These are phyloP conservation scores for Fusarium heterosporum DNA, from an alignment of 2,329 filamentous ascomycete genomes.

Conservation along the genomic window DNA sequence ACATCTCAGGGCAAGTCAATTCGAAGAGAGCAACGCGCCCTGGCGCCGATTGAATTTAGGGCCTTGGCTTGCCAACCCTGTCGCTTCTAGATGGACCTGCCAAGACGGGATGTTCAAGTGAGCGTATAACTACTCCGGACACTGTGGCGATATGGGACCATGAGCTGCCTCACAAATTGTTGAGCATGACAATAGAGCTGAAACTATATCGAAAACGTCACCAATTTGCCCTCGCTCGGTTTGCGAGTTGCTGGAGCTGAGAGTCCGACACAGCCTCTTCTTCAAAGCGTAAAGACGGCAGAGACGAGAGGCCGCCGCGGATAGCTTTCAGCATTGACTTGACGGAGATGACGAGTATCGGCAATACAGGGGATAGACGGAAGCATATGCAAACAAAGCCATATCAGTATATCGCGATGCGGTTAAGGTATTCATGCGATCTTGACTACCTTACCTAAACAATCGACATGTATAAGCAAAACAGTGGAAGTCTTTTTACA, in stretches of 20 bases:
- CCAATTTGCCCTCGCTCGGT: not conserved
- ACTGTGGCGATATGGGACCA: constrained; percentile 29
- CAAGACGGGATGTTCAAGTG: constrained; percentile 24
- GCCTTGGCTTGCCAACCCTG: constrained; percentile 32
- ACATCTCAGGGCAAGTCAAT: constrained; percentile 14
- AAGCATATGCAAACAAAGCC: not conserved
- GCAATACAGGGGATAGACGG: not conserved
- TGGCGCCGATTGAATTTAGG: constrained; percentile 18
- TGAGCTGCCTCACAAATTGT: constrained; percentile 19
- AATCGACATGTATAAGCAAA: not conserved
- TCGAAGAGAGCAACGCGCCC: constrained; percentile 10
- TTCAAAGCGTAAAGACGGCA: constrained; percentile 23
- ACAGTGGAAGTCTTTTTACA: not conserved
- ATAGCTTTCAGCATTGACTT: not conserved
- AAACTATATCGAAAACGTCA: constrained; percentile 13
- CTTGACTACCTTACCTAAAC: not conserved
- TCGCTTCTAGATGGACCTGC: constrained; percentile 27
- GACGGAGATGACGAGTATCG: not conserved
- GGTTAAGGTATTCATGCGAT: not conserved
- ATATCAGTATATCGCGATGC: not conserved
- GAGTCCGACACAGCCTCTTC: constrained; percentile 38
- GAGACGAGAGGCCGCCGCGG: constrained; percentile 39
- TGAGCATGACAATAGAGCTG: constrained; percentile 22
- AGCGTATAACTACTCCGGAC: not conserved
- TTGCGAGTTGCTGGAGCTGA: constrained; percentile 8